phyloP scores from a whole-genome alignment of 345 rosid genomes.

The Mallotus nudiflorus region DNA sequence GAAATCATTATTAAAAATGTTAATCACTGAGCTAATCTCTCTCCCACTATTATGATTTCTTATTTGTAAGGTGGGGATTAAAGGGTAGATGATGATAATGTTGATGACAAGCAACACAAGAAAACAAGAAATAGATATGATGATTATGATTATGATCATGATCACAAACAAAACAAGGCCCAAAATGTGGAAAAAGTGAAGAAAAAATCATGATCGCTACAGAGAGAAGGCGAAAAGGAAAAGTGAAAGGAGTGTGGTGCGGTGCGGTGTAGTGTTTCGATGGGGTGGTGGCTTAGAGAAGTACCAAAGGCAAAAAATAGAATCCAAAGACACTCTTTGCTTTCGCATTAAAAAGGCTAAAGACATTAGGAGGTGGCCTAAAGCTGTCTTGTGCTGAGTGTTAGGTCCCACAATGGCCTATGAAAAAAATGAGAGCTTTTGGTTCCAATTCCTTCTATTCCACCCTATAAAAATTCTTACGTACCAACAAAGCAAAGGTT shows the following conservation, averaged over 20 bases:
- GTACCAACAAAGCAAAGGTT: slow-evolving; percentile 32
- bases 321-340: slow-evolving; percentile 28
- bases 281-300: slow-evolving; percentile 19
- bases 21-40: no score
- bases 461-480: slow-evolving; percentile 22
- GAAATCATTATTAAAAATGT: no score
- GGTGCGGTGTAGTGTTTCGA: no score
- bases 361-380: slow-evolving; percentile 10
- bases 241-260: background rate
- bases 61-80: background rate
- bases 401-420: slow-evolving; percentile 13
- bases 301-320: slow-evolving; percentile 25
- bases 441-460: slow-evolving; percentile 2
- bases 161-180: no score
- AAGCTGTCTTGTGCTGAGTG: slow-evolving; percentile 19
- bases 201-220: background rate
- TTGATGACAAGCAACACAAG: background rate
- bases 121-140: slow-evolving; percentile 10
- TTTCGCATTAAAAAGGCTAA: slow-evolving; percentile 5
- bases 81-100: background rate
- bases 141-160: background rate
- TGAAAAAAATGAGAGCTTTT: background rate
- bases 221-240: background rate
- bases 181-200: background rate
- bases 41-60: background rate